Evolutionary conservation across 2,329 filamentous ascomycete genomes (phyloP).

Genomic region (Pseudofabraea citricarpa): DNA sequence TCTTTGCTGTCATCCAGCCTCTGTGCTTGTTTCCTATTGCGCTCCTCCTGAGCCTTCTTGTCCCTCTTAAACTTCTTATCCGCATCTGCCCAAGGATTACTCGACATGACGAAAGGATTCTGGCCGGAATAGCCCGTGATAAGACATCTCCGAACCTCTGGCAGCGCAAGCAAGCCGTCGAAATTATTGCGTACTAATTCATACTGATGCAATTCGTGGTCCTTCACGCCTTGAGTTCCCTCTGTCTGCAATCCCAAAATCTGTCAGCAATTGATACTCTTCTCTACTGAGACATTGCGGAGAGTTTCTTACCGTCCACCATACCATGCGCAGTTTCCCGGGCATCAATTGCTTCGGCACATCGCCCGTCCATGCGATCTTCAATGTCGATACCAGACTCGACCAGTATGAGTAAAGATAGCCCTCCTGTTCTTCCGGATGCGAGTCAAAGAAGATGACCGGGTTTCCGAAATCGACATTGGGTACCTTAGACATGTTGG

Average conservation of each 20-base stretch:
- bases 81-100: constrained; percentile 13
- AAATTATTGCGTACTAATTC: constrained; percentile 17
- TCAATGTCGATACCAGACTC: constrained; percentile 13
- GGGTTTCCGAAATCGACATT: constrained; percentile 12
- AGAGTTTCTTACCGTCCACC: constrained; percentile 13
- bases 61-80: constrained; percentile 12
- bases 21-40: constrained; percentile 2
- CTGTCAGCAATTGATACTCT: background rate
- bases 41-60: constrained; percentile 4
- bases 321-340: constrained; percentile 20
- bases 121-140: constrained; percentile 21
- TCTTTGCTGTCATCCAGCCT: constrained; percentile 1
- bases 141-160: constrained; percentile 18
- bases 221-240: constrained; percentile 18
- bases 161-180: constrained; percentile 15
- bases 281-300: background rate
- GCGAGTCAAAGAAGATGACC: constrained; percentile 22
- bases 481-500: too few relatives aligned
- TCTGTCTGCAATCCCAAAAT: constrained; percentile 4
- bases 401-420: constrained; percentile 20
- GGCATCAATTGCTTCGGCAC: constrained; percentile 17
- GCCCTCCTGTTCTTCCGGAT: constrained; percentile 21
- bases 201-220: constrained; percentile 21
- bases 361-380: constrained; percentile 20
- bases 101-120: constrained; percentile 19